Percentiles rank a stretch among this genome's conserved stretches.
phyloP scores from a whole-genome alignment of 352 stramenopile species.

The Phytophthora palmivora region DNA sequence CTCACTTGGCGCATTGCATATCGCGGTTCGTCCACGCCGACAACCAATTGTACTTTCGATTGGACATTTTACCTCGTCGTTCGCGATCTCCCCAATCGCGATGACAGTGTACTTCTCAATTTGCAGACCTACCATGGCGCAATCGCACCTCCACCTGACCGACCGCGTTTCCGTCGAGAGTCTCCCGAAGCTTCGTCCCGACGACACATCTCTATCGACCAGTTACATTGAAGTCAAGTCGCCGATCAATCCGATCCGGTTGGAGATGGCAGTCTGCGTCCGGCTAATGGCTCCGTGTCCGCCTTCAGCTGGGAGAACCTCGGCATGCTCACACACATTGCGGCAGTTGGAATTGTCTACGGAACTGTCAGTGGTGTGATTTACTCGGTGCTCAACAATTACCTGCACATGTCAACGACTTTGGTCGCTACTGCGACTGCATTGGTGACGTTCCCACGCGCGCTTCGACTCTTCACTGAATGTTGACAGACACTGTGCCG shows the following conservation, averaged over 20 bases:
- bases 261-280: constrained; percentile 26
- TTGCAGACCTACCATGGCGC: constrained; percentile 10
- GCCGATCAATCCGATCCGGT: constrained; percentile 2
- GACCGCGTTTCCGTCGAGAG: constrained; percentile 36
- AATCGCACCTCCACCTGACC: constrained; percentile 8
- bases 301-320: constrained; percentile 43
- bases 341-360: constrained; percentile 52
- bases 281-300: constrained; percentile 28
- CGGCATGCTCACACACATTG: constrained; percentile 53
- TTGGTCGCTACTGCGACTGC: constrained; percentile 50
- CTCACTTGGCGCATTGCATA: too few relatives aligned
- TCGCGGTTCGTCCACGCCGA: too few relatives aligned
- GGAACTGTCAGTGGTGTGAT: constrained; percentile 40
- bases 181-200: constrained; percentile 13
- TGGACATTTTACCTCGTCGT: too few relatives aligned
- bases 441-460: constrained; percentile 50
- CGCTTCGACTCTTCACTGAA: constrained; percentile 60
- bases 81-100: not conserved
- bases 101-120: constrained; percentile 8
- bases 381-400: constrained; percentile 68
- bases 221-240: constrained; percentile 39
- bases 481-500: constrained; percentile 79
- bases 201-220: constrained; percentile 15
- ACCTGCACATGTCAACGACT: constrained; percentile 60
- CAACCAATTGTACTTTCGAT: too few relatives aligned